Base-by-base conservation (phyloP, 805 yeast species). In the Vanderwaltozyma polyspora region DNA sequence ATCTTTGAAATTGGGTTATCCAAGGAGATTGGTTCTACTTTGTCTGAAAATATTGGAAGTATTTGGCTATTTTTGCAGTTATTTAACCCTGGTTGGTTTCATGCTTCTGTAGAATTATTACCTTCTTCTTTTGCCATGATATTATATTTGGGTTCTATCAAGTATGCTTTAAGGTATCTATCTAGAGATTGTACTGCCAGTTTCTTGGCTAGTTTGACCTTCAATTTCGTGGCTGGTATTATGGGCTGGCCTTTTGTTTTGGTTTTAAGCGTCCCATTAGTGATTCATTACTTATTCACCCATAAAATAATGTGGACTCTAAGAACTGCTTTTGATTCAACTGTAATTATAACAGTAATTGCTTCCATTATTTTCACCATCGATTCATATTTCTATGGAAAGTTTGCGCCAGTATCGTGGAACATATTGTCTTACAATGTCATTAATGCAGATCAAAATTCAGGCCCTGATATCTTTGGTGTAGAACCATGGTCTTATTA, bases 401-500 rank as follows among this genome's bases (percentile, higher is more conserved):
- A 67, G 32, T 51, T 73, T 6, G 66, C 71, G 1, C 66, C 83
- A 19, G 93, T 87, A 2, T 87, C 95, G 0, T 62, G 78, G 44
- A 89, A 87, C 51, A 86, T 86, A 41, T 78, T 86, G 4, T 56
- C 74, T 16, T 89, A 89, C 59, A 87, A 89, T 49, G 95, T 87
- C 2, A 59, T 79, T 37, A 55, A 66, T 50, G 76, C 93, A 0
- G 64, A 66, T 37, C 81, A 73, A 28, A 45, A 54, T 5, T 66
- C 83, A 18, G 96, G 96, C 0, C 96, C 96, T 1, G 78, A 82
- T 39, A 85, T 89, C 17, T 89, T 86, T 59, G 96, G 96, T 19
- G 72, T 72, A 5, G 96, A 87, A 55, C 84, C 91, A 11, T 64
- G 79, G 59, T 52, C 62, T 24, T 89, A 82, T 55, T 89, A 89